Conservation (phyloP, 768 basidiomycete genomes). For the Amylocystis lapponica region DNA sequence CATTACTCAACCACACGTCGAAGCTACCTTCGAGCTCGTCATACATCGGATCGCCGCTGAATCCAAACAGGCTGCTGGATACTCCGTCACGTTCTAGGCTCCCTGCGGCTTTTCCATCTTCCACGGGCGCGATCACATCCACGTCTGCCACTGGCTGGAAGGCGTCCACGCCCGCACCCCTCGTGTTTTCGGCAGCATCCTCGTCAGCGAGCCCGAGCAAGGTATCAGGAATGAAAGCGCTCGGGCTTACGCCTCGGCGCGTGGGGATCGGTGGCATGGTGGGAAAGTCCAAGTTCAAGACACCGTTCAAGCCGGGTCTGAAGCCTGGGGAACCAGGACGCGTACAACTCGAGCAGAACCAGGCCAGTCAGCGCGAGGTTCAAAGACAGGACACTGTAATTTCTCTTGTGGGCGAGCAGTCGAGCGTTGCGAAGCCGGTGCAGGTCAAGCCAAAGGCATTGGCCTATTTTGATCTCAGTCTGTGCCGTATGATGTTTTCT, state of each 20-base stretch:
- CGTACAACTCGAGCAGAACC: conserved; percentile 9
- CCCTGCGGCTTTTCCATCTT: conserved; percentile 7
- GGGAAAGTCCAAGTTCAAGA: conserved; percentile 19
- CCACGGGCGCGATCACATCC: neutral
- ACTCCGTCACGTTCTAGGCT: conserved; percentile 6
- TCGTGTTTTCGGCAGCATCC: neutral
- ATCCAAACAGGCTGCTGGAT: conserved; percentile 6
- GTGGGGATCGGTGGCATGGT: neutral
- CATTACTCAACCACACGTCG: conserved; percentile 10
- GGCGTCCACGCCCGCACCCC: conserved; percentile 1
- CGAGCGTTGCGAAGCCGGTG: neutral
- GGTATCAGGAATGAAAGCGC: no score
- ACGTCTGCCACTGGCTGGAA: neutral
- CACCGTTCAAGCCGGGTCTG: conserved; percentile 28
- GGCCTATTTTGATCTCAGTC: conserved; percentile 17
- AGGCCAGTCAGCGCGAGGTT: conserved; percentile 1
- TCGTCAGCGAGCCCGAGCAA: conserved; percentile 7
- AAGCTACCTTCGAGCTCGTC: neutral
- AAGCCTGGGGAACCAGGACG: conserved; percentile 23
- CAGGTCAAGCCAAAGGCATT: conserved; percentile 10
- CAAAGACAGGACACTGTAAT: no score
- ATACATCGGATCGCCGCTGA: conserved; percentile 16
- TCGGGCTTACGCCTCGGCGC: conserved; percentile 24
- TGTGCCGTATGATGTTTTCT: no score
- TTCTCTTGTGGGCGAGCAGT: neutral